Evolutionary conservation across 2,329 filamentous ascomycete genomes (phyloP).

Genomic region (Podosphaera fusca): DNA sequence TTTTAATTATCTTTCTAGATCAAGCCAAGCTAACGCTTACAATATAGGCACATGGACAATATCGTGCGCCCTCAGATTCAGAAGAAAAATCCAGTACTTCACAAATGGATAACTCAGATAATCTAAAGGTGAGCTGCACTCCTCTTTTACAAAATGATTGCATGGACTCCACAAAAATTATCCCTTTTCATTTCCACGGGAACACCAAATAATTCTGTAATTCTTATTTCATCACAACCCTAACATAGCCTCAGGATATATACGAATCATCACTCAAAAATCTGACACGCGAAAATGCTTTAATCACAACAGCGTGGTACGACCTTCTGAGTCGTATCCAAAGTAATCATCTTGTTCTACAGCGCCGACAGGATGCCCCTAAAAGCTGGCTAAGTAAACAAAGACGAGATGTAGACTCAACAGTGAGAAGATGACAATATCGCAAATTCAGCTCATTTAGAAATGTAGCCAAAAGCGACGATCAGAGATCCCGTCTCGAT

Average conservation of each 20-base stretch:
- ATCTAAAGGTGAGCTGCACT: not conserved
- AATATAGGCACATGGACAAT: not conserved
- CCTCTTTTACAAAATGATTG: not conserved
- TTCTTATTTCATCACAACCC: not conserved
- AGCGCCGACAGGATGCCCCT: slow-evolving; percentile 49
- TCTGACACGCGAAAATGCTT: slow-evolving; percentile 51
- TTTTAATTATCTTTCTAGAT: not conserved
- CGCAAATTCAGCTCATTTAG: not conserved
- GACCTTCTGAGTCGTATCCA: slow-evolving; percentile 57
- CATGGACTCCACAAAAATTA: not conserved
- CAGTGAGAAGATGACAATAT: slow-evolving; percentile 11
- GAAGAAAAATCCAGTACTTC: not conserved
- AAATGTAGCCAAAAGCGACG: not conserved
- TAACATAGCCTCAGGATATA: slow-evolving; percentile 8
- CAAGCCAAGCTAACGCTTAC: not conserved
- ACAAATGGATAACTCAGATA: not conserved
- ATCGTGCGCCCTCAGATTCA: not conserved
- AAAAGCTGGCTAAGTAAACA: slow-evolving; percentile 74
- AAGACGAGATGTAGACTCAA: slow-evolving; percentile 39
- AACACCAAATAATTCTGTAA: not conserved
- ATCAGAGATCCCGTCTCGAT: not conserved
- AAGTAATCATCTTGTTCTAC: slow-evolving; percentile 60
- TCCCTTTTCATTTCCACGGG: not conserved
- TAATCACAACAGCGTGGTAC: slow-evolving; percentile 72
- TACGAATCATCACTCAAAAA: slow-evolving; percentile 22